Base-by-base conservation (phyloP, 2,329 filamentous ascomycete species). In the Penicillium concentricum region DNA sequence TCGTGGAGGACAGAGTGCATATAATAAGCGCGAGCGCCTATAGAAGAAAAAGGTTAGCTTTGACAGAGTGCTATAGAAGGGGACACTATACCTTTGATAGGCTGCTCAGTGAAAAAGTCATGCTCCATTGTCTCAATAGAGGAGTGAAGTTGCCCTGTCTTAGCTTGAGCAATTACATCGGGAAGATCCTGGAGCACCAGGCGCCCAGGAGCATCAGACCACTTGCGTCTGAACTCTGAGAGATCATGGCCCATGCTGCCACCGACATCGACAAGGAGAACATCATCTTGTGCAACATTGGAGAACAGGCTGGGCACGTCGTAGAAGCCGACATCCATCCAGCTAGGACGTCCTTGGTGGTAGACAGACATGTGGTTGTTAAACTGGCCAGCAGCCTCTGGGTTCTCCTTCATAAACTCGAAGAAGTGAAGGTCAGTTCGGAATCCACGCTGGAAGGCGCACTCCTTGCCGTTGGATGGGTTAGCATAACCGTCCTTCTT, bases 181-280 rank as follows among this genome's bases (percentile, higher is more conserved):
- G 76, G 72, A 6, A 79, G 68, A 58, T 84, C 82, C 60, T 84
- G 80, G 0, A 84, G 67, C 0, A 84, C 65, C 2, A 83, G 64
- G 4, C 72, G 68, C 1, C 81, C 80, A 0, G 75, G 73, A 0
- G 69, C 64, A 0, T 72, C 49, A 0, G 77, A 74, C 57, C 74
- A 73, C 46, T 76, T 74, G 0, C 62, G 59, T 2, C 51, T 68
- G 54, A 81, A 75, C 38, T 75, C 69, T 2, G 62, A 59, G 5
- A 78, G 54, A 57, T 80, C 74, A 55, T 80, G 75, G 6, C 79
- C 77, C 0, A 72, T 48, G 32, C 70, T 68, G 3, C 78, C 79
- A 9, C 76, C 78, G 1, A 81, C 67, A 57, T 81, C 79, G 2
- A 81, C 76, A 2, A 75, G 54, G 2, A 72, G 61, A 8, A 71